Conservation (phyloP, 495 filamentous ascomycete genomes). For the Penicillium flavigenum region DNA sequence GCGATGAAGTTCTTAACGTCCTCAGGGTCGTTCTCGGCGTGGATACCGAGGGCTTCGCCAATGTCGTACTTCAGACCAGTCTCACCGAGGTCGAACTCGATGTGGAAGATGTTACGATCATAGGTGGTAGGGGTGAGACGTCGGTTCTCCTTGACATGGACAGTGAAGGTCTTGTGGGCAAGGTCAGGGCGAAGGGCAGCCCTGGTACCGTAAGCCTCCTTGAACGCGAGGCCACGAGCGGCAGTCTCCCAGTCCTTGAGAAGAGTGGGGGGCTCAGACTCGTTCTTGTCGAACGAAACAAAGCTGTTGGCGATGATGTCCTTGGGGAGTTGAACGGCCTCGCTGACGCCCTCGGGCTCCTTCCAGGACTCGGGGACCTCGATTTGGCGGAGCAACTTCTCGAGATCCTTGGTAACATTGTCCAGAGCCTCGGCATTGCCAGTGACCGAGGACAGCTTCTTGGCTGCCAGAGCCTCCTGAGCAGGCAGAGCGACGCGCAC, state of each 20-base stretch:
- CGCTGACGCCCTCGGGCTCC: conserved; percentile 58
- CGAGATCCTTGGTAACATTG: conserved; percentile 63
- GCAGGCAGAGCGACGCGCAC: conserved; percentile 67
- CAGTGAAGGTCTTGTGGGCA: conserved; percentile 77
- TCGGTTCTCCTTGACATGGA: conserved; percentile 92
- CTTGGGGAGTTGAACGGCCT: conserved; percentile 51
- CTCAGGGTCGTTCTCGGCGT: conserved; percentile 82
- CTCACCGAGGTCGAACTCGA: conserved; percentile 91
- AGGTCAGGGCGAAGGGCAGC: conserved; percentile 79
- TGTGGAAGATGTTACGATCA: conserved; percentile 99
- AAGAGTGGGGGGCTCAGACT: conserved; percentile 61
- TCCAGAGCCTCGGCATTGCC: conserved; percentile 55
- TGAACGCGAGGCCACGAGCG: conserved; percentile 87
- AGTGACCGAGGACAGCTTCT: conserved; percentile 59
- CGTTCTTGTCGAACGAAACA: conserved; percentile 71
- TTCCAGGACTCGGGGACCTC: conserved; percentile 79
- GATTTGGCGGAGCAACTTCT: conserved; percentile 65
- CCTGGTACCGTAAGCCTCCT: conserved; percentile 83
- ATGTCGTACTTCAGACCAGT: conserved; percentile 94
- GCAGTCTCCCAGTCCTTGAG: conserved; percentile 76
- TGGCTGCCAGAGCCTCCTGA: conserved; percentile 46
- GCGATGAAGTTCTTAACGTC: conserved; percentile 83
- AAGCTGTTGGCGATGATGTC: conserved; percentile 78
- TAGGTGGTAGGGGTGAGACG: conserved; percentile 85
- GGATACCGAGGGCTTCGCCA: conserved; percentile 96